Base-by-base conservation (phyloP, 306 rosid genomes). In the Echinosophora koreensis region DNA sequence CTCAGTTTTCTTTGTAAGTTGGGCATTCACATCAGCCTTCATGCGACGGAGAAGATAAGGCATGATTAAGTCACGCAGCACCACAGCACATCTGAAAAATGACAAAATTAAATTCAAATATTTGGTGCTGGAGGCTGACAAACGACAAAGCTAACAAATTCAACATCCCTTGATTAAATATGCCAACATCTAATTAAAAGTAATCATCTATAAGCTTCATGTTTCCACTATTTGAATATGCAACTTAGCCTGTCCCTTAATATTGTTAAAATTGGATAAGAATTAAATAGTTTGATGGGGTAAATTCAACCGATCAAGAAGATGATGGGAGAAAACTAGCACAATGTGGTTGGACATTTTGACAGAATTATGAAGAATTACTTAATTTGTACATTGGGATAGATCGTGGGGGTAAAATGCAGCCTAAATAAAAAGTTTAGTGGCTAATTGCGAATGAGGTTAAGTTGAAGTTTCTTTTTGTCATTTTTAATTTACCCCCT, bases 21-120 rank as follows among this genome's bases (percentile, higher is more conserved):
- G 97, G 38, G 92, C 97, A 88, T 90, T 85, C 77, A 92, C 99
- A 85, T 95, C 99, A 54, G 87, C 97, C 88, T 95, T 95, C 99
- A 95, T 90, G 27, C 99, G 90, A 17, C 97, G 90, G 70, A 95
- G 99, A 77, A 95, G 99, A 86, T 95, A 92, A 16, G 97, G 99
- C 97, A 90, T 92, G 79, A 95, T 92, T 77, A 95, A 83, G 86
- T 95, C 99, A 62, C 97, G 97, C 50, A 95, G 87, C 80, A 95
- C 92, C 66, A 95, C 97, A 65, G 99, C 99, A 86, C 99, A 95
- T 87, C 99, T 95, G 88, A 71, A 80, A 59, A 69, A 76, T 39
- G 80, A 44, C 69, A 85, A 60, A 79, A 63, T 4, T 57, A 34
- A 28, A 64, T 66, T 67, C 44, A 73, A 79, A 65, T 60, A 59